Conservation (phyloP, 768 basidiomycete genomes). For the Kwoniella sp. region DNA sequence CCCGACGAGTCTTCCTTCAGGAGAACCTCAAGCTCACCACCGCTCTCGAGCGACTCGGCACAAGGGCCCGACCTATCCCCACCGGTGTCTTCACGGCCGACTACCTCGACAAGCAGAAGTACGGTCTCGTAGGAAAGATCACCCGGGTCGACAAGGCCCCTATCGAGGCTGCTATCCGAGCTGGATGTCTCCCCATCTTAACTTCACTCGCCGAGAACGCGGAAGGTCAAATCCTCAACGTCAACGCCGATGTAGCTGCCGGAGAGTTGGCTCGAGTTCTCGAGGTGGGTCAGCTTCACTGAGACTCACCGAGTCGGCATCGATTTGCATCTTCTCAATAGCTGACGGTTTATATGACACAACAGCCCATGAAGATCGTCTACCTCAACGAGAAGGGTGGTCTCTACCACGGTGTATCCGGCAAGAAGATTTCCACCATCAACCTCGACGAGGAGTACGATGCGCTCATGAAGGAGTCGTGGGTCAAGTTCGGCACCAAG, state of each 20-base stretch:
- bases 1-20: constrained; percentile 93
- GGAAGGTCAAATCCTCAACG: constrained; percentile 98
- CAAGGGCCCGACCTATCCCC: constrained; percentile 95
- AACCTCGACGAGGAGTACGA: constrained; percentile 99
- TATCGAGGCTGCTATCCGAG: constrained; percentile 92
- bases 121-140: constrained; percentile 93
- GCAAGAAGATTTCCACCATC: constrained; percentile 93
- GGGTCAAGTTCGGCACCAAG: constrained; percentile 99
- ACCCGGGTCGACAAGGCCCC: constrained; percentile 93
- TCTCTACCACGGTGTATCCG: constrained; percentile 93
- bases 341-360: not conserved
- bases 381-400: constrained; percentile 99
- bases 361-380: constrained; percentile 88
- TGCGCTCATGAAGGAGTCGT: constrained; percentile 92
- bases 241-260: constrained; percentile 97
- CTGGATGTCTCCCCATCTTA: constrained; percentile 92
- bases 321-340: too few species aligned
- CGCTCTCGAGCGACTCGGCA: constrained; percentile 90
- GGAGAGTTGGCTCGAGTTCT: constrained; percentile 97
- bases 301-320: too few species aligned
- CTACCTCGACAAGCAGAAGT: constrained; percentile 91
- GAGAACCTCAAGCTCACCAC: constrained; percentile 94
- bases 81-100: constrained; percentile 97
- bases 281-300: constrained; percentile 62
- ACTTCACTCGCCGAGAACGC: constrained; percentile 91